A percentile compares a stretch with the other conserved stretches of the same genome.
Evolutionary conservation across 2,329 filamentous ascomycete genomes (phyloP).

Genomic region (Madurella fahalii): DNA sequence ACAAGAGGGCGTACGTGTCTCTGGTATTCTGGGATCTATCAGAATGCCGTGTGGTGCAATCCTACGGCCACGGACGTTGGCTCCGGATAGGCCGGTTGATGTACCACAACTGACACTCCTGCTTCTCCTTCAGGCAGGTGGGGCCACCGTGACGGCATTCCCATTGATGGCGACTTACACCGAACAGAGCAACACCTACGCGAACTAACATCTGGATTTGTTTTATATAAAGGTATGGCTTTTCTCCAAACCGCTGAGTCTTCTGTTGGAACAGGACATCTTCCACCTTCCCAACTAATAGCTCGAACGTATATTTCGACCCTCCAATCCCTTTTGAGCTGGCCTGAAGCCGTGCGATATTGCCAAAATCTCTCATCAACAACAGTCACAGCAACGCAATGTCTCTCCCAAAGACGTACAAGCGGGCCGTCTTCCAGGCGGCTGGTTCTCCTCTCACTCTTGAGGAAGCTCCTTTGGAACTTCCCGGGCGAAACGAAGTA

Average conservation of each 20-base stretch:
- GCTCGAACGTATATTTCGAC: too few relatives aligned
- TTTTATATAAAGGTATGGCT: background rate
- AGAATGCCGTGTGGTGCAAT: too few relatives aligned
- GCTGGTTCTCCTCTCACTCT: conserved; percentile 44
- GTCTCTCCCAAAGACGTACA: conserved; percentile 52
- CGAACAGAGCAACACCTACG: too few relatives aligned
- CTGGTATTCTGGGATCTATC: too few relatives aligned
- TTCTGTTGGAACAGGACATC: background rate
- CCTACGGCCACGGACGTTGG: too few relatives aligned
- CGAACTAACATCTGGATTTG: background rate
- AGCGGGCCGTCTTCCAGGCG: conserved; percentile 52
- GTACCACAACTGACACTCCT: background rate
- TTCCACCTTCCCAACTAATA: background rate
- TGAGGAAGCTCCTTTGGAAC: conserved; percentile 47
- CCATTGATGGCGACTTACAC: background rate
- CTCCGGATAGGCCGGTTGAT: background rate
- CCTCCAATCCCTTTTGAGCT: too few relatives aligned
- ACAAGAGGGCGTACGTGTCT: too few relatives aligned
- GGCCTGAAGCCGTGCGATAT: too few relatives aligned
- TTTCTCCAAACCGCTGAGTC: background rate
- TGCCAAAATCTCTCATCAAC: too few relatives aligned
- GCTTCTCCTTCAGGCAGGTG: background rate
- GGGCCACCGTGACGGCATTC: background rate
- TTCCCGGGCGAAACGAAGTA: conserved; percentile 37
- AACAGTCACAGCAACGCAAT: conserved; percentile 7